A percentile compares a stretch with the other conserved stretches of the same genome.
phyloP scores from a whole-genome alignment of 305 asterid species.

The Striga hermonthica region DNA sequence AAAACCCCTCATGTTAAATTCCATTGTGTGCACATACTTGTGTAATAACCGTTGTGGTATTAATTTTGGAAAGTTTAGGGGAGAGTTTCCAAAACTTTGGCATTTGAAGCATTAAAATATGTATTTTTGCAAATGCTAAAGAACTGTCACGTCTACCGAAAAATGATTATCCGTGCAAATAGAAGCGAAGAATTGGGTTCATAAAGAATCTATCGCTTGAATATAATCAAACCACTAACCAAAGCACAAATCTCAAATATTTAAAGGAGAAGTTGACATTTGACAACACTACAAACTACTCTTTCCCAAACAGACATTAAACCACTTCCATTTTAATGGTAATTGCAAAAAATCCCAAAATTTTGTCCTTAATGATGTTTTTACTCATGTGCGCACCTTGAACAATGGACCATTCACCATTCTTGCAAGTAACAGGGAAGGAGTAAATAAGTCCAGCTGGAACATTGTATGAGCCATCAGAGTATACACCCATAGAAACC shows the following conservation, averaged over 20 bases:
- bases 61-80: too few relatives aligned
- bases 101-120: too few relatives aligned
- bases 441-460: slow-evolving; percentile 86
- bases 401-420: slow-evolving; percentile 92
- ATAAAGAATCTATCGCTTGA: neutral
- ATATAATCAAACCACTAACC: neutral
- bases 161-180: neutral
- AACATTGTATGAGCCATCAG: slow-evolving; percentile 89
- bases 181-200: neutral
- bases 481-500: slow-evolving; percentile 96
- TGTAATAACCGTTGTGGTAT: too few relatives aligned
- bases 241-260: too few relatives aligned
- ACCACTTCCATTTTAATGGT: neutral
- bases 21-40: neutral
- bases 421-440: slow-evolving; percentile 85
- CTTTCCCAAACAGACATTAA: neutral
- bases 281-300: neutral
- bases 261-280: neutral
- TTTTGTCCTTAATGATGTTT: neutral
- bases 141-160: too few relatives aligned
- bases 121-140: too few relatives aligned
- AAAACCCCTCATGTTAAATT: neutral
- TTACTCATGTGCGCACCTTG: slow-evolving; percentile 53
- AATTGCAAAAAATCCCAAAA: neutral
- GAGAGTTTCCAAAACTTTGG: too few relatives aligned